Evolutionary conservation across 352 stramenopile genomes (phyloP).

Genomic region (Globisporangium radiosum): DNA sequence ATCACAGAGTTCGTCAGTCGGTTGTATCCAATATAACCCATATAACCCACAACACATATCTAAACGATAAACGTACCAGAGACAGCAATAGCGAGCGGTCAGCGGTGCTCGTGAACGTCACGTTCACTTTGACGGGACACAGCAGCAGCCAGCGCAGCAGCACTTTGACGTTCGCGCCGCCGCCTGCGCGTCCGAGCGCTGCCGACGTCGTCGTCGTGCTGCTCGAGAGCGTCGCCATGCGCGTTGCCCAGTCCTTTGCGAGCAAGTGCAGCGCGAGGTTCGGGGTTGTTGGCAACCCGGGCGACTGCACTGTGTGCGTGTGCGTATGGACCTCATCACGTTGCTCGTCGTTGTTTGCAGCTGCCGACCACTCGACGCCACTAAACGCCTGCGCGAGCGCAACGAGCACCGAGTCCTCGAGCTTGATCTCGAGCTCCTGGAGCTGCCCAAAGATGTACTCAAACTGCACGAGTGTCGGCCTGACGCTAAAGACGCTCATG

Average conservation of each 20-base stretch:
- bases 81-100: constrained; percentile 79
- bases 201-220: constrained; percentile 15
- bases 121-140: constrained; percentile 81
- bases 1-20: constrained; percentile 1
- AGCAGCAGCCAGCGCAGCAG: constrained; percentile 72
- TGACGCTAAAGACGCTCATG: constrained; percentile 67
- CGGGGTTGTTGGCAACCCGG: constrained; percentile 5
- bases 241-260: constrained; percentile 53
- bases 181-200: constrained; percentile 18
- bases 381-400: constrained; percentile 71
- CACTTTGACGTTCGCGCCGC: constrained; percentile 64
- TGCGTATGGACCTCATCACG: constrained; percentile 13
- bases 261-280: constrained; percentile 48
- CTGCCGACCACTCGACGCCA: constrained; percentile 53
- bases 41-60: too few species aligned
- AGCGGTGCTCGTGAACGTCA: constrained; percentile 83
- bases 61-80: constrained; percentile 25
- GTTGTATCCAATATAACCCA: not conserved
- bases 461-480: constrained; percentile 66
- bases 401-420: constrained; percentile 75
- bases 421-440: constrained; percentile 82
- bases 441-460: constrained; percentile 86
- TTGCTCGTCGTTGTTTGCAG: constrained; percentile 15
- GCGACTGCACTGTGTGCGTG: not conserved
- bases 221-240: constrained; percentile 24